Base-by-base conservation (phyloP, 1,284 basidiomycete species). In the Ceratobasidium papillatum region DNA sequence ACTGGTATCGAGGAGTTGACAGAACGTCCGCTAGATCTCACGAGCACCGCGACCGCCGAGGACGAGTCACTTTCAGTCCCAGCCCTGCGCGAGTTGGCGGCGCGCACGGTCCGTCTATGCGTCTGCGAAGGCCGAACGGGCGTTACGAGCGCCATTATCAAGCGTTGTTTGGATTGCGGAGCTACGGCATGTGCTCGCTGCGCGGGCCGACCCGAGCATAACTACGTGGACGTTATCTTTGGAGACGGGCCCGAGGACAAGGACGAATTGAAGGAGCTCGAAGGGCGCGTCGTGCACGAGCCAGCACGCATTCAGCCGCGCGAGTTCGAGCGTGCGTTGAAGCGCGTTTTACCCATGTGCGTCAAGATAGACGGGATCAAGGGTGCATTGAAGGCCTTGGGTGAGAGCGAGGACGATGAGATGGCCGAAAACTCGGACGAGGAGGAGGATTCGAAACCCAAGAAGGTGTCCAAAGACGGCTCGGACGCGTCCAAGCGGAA, bases 181-280 rank as follows among this genome's bases (percentile, higher is more conserved):
- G 89, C 90, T 19, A 89, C 94, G 9, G 91, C 92, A 27, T 98
- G 96, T 83, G 87, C 87, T 77, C 90, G 90, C 78, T 98, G 96
- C 80, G 94, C 94, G 52, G 95, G 95, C 30, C 90, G 94, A 74
- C 96, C 96, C 0, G 91, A 95, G 77, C 96, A 98, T 81, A 91
- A 91, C 77, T 90, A 90, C 77, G 80, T 82, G 38, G 81, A 83
- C 1, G 84, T 94, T 77, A 87, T 91, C 76, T 79, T 87, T 34
- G 78, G 77, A 1, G 79, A 82, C 0, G 79, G 86, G 49, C 84
- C 87, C 22, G 54, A 62, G 11, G 72, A 65, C 19, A 34, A 59
- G 47, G 65, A 66, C n/a, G 71, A 68, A 49, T 7, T 66, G 51
- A 54, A 72, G 64, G 49, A 59, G 51, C 30, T 52, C 19, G 66